Base-by-base conservation (phyloP, 2,329 filamentous ascomycete species). In the Diaporthe australafricana region DNA sequence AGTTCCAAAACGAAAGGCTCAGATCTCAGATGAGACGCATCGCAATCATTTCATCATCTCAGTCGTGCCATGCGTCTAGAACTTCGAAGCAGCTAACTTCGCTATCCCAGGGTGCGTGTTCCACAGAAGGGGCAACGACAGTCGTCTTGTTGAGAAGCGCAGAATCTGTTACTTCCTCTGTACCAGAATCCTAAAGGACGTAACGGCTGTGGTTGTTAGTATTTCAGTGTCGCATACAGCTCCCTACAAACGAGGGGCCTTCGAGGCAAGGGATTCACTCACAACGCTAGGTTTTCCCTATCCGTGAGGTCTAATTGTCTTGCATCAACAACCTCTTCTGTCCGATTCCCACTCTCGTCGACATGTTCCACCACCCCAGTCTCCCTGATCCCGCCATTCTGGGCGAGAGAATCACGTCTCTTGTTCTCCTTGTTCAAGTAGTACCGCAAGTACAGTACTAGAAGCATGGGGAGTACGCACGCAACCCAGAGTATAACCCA, bases 371-470 rank as follows among this genome's bases (percentile, higher is more conserved):
- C 76, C 9, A 80, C 73, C 0, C 79, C 79, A 68, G 75, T 75
- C 66, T 76, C 76, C 35, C 73, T 72, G 11, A 78, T 75, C 22
- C 72, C 70, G 32, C 71, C 76, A 38, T 35, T 55, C 22, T 75
- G 66, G 22, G 75, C 74, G 4, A 80, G 73, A 6, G 65, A 67
- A 60, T 85, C 82, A 2, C 83, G 78, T 38, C 80, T 80, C 70
- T 77, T 80, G 63, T 86, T 85, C 60, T 84, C 80, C 45, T 77
- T 78, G 17, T 76, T 79, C n/a, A 86, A 73, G 68, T 84, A 83
- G 60, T 79, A 80, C 8, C 83, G 72, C 40, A 85, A 76, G 22
- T 80, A 80, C 4, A 85, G 67, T 1, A 85, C 80, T n/a, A 84
- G 77, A 17, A 82, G 74, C 14, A 79, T 78, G 2, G 82, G 83